Evolutionary conservation across 352 stramenopile genomes (phyloP).

Genomic region (Pseudoperonospora humuli): DNA sequence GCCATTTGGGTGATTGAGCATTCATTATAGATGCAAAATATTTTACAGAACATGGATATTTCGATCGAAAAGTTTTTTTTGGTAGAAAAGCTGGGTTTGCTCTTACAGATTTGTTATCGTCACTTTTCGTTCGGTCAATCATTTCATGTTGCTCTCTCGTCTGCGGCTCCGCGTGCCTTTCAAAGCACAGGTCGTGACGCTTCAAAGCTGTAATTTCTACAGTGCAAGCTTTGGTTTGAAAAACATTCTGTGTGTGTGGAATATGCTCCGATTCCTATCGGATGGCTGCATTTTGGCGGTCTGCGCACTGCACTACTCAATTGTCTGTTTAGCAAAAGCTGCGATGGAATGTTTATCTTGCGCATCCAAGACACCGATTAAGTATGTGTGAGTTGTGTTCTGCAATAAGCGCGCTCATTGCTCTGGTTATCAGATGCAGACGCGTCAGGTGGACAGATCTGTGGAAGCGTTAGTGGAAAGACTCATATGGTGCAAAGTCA

Average conservation of each 20-base stretch:
- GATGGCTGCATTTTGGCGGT: slow-evolving; percentile 85
- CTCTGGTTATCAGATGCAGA: slow-evolving; percentile 23
- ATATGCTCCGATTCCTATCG: slow-evolving; percentile 88
- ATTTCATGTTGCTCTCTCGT: slow-evolving; percentile 19
- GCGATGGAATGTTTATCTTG: slow-evolving; percentile 81
- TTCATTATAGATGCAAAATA: no score
- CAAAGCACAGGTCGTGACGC: background rate
- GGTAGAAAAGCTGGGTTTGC: no score
- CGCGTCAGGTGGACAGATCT: slow-evolving; percentile 79
- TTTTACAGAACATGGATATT: no score
- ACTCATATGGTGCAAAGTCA: slow-evolving; percentile 91
- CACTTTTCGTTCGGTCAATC: slow-evolving; percentile 10
- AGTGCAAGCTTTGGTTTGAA: background rate
- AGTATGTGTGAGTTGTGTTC: slow-evolving; percentile 16
- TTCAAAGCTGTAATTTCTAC: slow-evolving; percentile 17
- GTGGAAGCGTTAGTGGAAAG: slow-evolving; percentile 79
- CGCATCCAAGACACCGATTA: slow-evolving; percentile 92
- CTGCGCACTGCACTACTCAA: slow-evolving; percentile 90
- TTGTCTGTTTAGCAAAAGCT: slow-evolving; percentile 85
- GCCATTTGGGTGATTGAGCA: no score
- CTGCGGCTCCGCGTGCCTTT: slow-evolving; percentile 8
- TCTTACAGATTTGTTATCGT: slow-evolving; percentile 1
- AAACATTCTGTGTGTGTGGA: slow-evolving; percentile 52
- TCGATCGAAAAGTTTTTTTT: no score
- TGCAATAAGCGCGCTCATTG: slow-evolving; percentile 4